Evolutionary conservation across 768 basidiomycete species (phyloP).

Genomic region (Auriscalpium orientale): DNA sequence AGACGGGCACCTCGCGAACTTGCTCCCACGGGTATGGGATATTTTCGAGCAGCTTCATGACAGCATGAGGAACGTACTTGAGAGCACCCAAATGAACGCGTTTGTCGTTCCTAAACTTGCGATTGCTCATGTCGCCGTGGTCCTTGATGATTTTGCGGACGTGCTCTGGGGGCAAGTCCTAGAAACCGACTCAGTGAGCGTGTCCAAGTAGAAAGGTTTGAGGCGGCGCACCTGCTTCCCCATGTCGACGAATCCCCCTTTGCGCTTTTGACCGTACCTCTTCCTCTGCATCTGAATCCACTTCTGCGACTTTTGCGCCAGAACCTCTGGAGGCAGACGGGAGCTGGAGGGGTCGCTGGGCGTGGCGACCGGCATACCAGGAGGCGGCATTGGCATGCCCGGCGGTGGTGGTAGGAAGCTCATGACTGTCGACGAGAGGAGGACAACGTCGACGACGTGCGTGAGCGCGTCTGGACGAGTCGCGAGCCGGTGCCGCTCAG

Average conservation of each 20-base stretch:
- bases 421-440: constrained; percentile 8
- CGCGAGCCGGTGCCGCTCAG: too few relatives aligned
- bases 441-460: not conserved
- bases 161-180: constrained; percentile 96
- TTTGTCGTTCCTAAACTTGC: constrained; percentile 99
- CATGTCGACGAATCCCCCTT: constrained; percentile 85
- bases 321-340: constrained; percentile 54
- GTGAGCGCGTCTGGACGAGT: too few relatives aligned
- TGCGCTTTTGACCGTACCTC: constrained; percentile 86
- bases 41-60: constrained; percentile 98
- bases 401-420: constrained; percentile 26
- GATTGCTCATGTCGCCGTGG: constrained; percentile 98
- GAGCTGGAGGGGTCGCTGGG: constrained; percentile 29
- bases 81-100: constrained; percentile 97
- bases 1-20: constrained; percentile 96
- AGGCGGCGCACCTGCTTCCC: constrained; percentile 70
- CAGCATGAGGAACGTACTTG: constrained; percentile 98
- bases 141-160: constrained; percentile 99
- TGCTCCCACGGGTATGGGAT: constrained; percentile 98
- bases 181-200: constrained; percentile 15
- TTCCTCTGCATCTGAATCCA: constrained; percentile 93
- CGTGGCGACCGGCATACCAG: constrained; percentile 20
- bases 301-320: constrained; percentile 91
- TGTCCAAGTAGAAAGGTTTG: not conserved
- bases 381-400: constrained; percentile 25